These are phyloP conservation scores for Ceratocystis alfenasii DNA, from an alignment of 2,329 filamentous ascomycete genomes.

Conservation along the genomic window DNA sequence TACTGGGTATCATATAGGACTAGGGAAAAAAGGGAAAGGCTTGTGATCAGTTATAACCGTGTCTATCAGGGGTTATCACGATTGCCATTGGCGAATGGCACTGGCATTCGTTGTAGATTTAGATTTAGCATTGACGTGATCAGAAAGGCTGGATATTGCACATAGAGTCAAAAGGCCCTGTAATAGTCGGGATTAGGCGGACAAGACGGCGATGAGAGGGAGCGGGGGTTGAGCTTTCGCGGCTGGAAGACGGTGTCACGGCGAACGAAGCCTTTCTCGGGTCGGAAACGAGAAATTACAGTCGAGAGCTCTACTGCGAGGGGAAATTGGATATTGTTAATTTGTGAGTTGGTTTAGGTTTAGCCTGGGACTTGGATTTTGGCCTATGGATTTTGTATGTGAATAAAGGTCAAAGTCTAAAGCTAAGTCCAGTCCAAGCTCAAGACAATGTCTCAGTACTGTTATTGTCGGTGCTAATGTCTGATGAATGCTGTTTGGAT, in stretches of 20 bases:
- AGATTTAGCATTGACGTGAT: not conserved
- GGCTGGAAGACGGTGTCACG: no score
- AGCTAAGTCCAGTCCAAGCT: not conserved
- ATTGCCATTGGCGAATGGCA: not conserved
- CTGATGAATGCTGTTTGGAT: not conserved
- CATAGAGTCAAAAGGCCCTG: no score
- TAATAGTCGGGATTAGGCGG: no score
- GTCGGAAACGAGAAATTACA: no score
- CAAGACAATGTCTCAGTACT: not conserved
- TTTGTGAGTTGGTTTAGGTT: not conserved
- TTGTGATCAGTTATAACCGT: not conserved
- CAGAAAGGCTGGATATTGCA: no score
- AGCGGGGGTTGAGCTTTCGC: no score
- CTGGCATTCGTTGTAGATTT: not conserved
- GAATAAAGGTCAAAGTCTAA: no score
- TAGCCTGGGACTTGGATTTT: not conserved
- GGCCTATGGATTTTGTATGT: not conserved
- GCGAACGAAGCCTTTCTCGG: no score
- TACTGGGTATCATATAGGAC: not conserved
- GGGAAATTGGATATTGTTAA: no score
- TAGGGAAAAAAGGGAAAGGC: not conserved
- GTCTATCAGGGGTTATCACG: not conserved
- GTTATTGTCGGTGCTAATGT: not conserved
- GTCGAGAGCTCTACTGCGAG: no score
- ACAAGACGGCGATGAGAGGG: no score